Evolutionary conservation across 2,329 filamentous ascomycete genomes (phyloP).

Genomic region (Botrytis deweyae): DNA sequence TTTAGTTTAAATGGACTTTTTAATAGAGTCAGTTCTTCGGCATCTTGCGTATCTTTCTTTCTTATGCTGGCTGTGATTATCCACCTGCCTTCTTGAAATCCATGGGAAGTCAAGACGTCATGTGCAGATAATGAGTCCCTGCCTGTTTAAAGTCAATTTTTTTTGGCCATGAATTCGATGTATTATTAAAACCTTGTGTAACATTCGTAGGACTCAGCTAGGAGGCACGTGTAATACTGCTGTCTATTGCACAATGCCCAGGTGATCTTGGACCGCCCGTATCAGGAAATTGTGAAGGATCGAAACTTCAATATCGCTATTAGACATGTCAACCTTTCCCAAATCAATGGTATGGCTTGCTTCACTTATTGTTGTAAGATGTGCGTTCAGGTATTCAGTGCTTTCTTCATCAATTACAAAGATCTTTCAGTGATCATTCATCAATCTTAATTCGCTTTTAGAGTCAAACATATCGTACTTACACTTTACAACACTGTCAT

Average conservation of each 20-base stretch:
- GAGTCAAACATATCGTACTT: background rate
- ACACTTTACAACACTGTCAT: background rate
- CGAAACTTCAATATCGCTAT: background rate
- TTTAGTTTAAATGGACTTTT: conserved; percentile 20
- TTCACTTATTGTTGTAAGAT: background rate
- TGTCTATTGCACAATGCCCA: background rate
- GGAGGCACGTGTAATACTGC: background rate
- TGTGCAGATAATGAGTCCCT: background rate
- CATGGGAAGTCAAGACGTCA: background rate
- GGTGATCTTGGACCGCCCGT: background rate
- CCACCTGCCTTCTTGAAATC: background rate
- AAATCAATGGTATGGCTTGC: background rate
- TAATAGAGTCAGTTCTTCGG: conserved; percentile 24
- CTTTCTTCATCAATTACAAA: background rate
- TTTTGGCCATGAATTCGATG: background rate
- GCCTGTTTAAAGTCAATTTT: too few species aligned
- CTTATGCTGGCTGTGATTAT: background rate
- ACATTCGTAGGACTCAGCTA: too few species aligned
- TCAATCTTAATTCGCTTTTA: background rate
- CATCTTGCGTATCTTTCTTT: background rate
- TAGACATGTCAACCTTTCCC: background rate
- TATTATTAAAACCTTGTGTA: background rate
- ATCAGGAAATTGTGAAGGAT: background rate
- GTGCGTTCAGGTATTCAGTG: too few species aligned
- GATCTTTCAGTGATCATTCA: background rate